phyloP scores from a whole-genome alignment of 2,329 filamentous ascomycete genomes.

The Aspergillus cejpii region DNA sequence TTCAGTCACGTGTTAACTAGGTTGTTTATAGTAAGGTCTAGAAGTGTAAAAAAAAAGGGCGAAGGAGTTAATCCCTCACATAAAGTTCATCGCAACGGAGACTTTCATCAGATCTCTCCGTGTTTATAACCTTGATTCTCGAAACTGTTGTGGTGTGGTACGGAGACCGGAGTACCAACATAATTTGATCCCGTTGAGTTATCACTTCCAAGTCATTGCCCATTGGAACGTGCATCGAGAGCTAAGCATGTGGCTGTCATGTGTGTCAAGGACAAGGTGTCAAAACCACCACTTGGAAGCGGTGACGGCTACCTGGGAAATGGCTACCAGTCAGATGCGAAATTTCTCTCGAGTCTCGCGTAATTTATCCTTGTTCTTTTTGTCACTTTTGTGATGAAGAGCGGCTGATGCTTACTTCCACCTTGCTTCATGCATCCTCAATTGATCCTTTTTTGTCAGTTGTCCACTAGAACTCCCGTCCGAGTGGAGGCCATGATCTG shows the following conservation, averaged over 20 bases:
- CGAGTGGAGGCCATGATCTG: slow-evolving; percentile 7
- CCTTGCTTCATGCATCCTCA: slow-evolving; percentile 2
- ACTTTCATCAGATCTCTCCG: neutral
- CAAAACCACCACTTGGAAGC: neutral
- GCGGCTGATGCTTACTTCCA: neutral
- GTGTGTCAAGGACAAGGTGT: neutral
- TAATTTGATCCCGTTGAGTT: no score
- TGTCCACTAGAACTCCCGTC: neutral
- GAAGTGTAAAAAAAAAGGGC: no score
- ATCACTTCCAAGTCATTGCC: neutral
- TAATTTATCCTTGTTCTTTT: neutral
- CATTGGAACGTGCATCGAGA: neutral
- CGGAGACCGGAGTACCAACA: no score
- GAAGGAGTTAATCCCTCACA: neutral
- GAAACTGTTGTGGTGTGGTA: neutral
- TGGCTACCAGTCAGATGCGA: neutral
- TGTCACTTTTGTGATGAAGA: neutral
- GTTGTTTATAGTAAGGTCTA: neutral
- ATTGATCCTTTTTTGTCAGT: neutral
- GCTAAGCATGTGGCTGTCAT: neutral
- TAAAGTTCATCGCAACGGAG: neutral
- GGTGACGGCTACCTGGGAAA: neutral
- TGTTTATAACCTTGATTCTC: neutral
- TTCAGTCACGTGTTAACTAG: slow-evolving; percentile 13
- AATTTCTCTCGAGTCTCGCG: neutral